Evolutionary conservation across 129 eudicot species (phyloP).

Genomic region (Lonicera japonica): DNA sequence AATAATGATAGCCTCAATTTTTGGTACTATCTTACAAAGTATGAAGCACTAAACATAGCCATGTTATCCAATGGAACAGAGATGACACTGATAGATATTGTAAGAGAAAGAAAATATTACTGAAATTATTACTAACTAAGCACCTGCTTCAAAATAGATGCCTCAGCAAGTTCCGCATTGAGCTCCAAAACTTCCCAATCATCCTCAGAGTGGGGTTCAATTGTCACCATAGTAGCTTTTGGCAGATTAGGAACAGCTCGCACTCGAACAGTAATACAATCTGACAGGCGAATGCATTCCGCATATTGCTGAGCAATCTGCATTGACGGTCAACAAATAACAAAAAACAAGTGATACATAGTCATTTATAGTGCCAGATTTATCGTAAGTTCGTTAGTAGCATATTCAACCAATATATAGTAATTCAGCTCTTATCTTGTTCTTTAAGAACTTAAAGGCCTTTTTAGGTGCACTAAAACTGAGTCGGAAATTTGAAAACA

Average conservation of each 20-base stretch:
- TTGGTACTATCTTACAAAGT: no score
- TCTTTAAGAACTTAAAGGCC: no score
- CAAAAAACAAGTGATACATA: background rate
- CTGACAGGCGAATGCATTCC: conserved; percentile 68
- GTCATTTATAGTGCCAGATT: background rate
- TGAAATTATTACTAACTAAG: no score
- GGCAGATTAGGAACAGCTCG: conserved; percentile 66
- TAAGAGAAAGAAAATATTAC: conserved; percentile 1
- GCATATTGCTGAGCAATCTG: conserved; percentile 84
- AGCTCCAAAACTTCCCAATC: conserved; percentile 99
- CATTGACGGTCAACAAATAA: conserved; percentile 5
- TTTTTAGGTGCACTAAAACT: no score
- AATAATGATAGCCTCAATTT: no score
- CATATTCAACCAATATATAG: no score
- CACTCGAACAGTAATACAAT: conserved; percentile 58
- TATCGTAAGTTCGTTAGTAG: no score
- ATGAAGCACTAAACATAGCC: background rate
- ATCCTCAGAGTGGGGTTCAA: conserved; percentile 86
- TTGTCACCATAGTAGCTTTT: conserved; percentile 65
- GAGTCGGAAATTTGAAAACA: no score
- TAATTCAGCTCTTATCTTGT: no score
- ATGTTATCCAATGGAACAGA: background rate
- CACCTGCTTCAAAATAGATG: conserved; percentile 79
- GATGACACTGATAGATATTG: background rate
- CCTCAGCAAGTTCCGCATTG: conserved; percentile 79